phyloP scores from a whole-genome alignment of 2,329 filamentous ascomycete genomes.

The Corinectria fuckeliana region DNA sequence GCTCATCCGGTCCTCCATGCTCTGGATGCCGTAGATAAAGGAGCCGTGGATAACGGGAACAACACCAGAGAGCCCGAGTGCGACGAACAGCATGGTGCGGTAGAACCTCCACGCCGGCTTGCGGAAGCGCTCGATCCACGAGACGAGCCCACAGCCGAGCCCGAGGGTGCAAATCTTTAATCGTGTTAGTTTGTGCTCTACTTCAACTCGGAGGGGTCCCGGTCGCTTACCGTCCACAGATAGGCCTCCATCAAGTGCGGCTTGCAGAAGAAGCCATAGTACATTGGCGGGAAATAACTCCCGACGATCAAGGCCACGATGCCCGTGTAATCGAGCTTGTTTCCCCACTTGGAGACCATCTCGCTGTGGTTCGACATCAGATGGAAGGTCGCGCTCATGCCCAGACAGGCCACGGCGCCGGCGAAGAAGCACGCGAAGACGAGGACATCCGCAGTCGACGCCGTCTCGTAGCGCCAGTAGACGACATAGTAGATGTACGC shows the following conservation, averaged over 20 bases:
- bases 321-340: constrained; percentile 92
- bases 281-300: constrained; percentile 86
- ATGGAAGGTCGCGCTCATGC: constrained; percentile 87
- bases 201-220: neutral
- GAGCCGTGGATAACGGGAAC: constrained; percentile 84
- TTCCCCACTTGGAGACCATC: constrained; percentile 79
- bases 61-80: constrained; percentile 82
- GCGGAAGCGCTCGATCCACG: constrained; percentile 82
- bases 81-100: constrained; percentile 87
- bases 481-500: constrained; percentile 63
- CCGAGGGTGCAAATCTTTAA: constrained; percentile 80
- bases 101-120: constrained; percentile 85
- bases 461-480: constrained; percentile 69
- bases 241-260: constrained; percentile 72
- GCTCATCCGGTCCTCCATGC: constrained; percentile 76
- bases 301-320: constrained; percentile 93
- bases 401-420: constrained; percentile 74
- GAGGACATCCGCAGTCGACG: constrained; percentile 67
- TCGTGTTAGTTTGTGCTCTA: constrained; percentile 22
- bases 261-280: constrained; percentile 82
- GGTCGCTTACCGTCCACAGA: constrained; percentile 70
- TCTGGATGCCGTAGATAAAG: constrained; percentile 67
- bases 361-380: constrained; percentile 85
- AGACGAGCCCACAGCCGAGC: constrained; percentile 76
- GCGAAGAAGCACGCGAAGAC: constrained; percentile 81